phyloP scores from a whole-genome alignment of 2,329 filamentous ascomycete species.

The Cercospora canescens region DNA sequence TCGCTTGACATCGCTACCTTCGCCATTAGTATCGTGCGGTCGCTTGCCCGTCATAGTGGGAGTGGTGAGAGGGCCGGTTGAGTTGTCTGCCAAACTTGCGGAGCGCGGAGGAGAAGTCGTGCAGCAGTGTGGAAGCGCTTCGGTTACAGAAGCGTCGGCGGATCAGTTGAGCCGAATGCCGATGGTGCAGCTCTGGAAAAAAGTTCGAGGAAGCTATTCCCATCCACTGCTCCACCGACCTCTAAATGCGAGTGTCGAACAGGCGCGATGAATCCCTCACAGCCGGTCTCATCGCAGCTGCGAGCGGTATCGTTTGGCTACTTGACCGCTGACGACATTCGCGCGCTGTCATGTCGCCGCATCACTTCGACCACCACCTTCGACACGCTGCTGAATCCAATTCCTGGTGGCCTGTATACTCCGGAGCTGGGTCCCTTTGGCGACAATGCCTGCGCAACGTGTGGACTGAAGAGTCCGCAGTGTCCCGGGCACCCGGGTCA shows the following conservation, averaged over 20 bases:
- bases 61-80: not conserved
- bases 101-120: conserved; percentile 2
- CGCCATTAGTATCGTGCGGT: conserved; percentile 39
- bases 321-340: conserved; percentile 79
- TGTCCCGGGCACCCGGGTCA: conserved; percentile 95
- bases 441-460: conserved; percentile 85
- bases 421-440: conserved; percentile 87
- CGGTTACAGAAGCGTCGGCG: not conserved
- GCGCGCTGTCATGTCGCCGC: conserved; percentile 84
- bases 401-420: conserved; percentile 90
- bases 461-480: conserved; percentile 72
- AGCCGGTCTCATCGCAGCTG: conserved; percentile 81
- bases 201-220: conserved; percentile 3
- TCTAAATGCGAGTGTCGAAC: not conserved
- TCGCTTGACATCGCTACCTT: conserved; percentile 43
- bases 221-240: not conserved
- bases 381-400: conserved; percentile 84
- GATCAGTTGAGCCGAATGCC: not conserved
- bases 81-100: conserved; percentile 1
- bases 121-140: not conserved
- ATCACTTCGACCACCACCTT: conserved; percentile 95
- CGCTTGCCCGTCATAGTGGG: conserved; percentile 43
- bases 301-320: conserved; percentile 88
- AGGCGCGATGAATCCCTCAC: conserved; percentile 50
- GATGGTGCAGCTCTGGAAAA: not conserved